These are phyloP conservation scores for Candida taoyuanica DNA, from an alignment of 805 yeast species.

Conservation along the genomic window DNA sequence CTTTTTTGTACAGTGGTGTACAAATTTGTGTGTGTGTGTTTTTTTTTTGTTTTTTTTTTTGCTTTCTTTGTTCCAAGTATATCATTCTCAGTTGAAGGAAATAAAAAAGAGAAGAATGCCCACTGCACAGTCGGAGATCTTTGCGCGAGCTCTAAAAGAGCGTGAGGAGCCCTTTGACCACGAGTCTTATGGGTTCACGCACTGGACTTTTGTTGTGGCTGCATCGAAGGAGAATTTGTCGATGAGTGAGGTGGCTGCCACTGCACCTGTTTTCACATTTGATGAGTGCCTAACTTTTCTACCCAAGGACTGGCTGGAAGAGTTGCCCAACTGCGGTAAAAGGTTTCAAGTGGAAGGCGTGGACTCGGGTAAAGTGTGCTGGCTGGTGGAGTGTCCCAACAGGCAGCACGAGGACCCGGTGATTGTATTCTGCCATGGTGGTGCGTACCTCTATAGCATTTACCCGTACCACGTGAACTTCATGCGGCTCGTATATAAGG, in stretches of 20 bases:
- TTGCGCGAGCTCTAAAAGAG: conserved; percentile 1
- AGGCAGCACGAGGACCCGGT: conserved; percentile 5
- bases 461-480: conserved; percentile 5
- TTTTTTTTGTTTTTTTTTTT: too few relatives aligned
- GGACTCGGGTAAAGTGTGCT: background rate
- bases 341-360: conserved; percentile 3
- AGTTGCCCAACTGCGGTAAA: conserved; percentile 1
- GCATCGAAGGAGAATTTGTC: conserved; percentile 2
- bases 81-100: too few relatives aligned
- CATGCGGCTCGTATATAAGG: background rate
- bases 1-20: too few relatives aligned
- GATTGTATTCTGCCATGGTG: conserved; percentile 2
- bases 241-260: background rate
- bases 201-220: conserved; percentile 5
- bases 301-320: background rate
- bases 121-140: conserved; percentile 1
- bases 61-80: too few relatives aligned
- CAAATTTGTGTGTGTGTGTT: too few relatives aligned
- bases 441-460: conserved; percentile 1
- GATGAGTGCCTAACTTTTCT: conserved; percentile 1
- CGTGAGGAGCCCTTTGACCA: conserved; percentile 4
- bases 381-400: conserved; percentile 2
- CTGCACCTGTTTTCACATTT: conserved; percentile 2
- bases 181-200: conserved; percentile 5
- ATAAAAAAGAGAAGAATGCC: background rate